A percentile compares a stretch with the other conserved stretches of the same genome.
Evolutionary conservation across 495 filamentous ascomycete genomes (phyloP).

Genomic region (Penicillium angulare): DNA sequence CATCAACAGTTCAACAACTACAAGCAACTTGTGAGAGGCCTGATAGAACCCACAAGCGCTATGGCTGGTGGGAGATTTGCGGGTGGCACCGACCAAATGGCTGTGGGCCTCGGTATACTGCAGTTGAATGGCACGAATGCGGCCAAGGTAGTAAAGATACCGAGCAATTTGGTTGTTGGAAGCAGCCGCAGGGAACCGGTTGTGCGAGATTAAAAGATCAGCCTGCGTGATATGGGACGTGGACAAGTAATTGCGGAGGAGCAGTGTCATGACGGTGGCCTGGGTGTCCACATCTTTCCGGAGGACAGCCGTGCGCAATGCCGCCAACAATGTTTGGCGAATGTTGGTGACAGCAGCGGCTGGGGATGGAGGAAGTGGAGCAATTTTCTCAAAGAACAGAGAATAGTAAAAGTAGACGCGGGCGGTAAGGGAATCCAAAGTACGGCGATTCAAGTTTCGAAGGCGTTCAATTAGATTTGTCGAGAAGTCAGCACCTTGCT

Average conservation of each 20-base stretch:
- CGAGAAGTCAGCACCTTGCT: slow-evolving; percentile 82
- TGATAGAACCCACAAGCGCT: slow-evolving; percentile 92
- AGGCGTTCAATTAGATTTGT: slow-evolving; percentile 75
- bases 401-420: slow-evolving; percentile 98
- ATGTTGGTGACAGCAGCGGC: slow-evolving; percentile 80
- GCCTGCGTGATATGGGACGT: slow-evolving; percentile 97
- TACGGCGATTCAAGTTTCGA: slow-evolving; percentile 86
- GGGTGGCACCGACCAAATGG: slow-evolving; percentile 84
- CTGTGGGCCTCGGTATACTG: slow-evolving; percentile 96
- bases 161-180: slow-evolving; percentile 97
- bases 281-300: slow-evolving; percentile 96
- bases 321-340: slow-evolving; percentile 80
- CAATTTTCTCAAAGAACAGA: slow-evolving; percentile 86
- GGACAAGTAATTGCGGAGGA: slow-evolving; percentile 92
- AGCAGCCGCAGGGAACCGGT: slow-evolving; percentile 86
- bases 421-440: slow-evolving; percentile 87
- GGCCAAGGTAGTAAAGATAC: slow-evolving; percentile 93
- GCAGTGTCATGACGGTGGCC: slow-evolving; percentile 87
- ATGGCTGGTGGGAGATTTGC: slow-evolving; percentile 87
- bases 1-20: slow-evolving; percentile 97
- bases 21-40: slow-evolving; percentile 86
- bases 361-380: slow-evolving; percentile 81
- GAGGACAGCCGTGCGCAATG: slow-evolving; percentile 87
- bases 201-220: slow-evolving; percentile 91
- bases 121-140: slow-evolving; percentile 93